phyloP scores from a whole-genome alignment of 371 early-diverging fungal genomes.

The Sporodiniella umbellata region DNA sequence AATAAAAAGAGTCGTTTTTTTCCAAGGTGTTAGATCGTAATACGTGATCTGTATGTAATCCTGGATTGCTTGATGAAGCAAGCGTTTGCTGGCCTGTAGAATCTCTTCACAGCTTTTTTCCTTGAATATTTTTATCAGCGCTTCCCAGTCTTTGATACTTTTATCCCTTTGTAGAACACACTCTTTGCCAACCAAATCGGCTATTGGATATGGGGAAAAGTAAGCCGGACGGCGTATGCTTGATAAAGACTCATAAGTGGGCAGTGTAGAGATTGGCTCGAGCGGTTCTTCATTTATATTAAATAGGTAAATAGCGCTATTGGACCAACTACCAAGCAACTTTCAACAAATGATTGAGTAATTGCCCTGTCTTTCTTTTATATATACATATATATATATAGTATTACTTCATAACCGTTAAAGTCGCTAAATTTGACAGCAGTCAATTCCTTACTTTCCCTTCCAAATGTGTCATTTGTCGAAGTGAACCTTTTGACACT shows the following conservation, averaged over 20 bases:
- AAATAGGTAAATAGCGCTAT: conserved; percentile 56
- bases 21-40: neutral
- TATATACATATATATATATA: no score
- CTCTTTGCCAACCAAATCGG: no score
- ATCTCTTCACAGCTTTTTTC: neutral
- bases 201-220: no score
- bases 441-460: conserved; percentile 30
- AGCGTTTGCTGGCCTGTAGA: neutral
- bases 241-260: neutral
- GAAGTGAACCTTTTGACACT: conserved; percentile 36
- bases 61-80: neutral
- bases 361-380: neutral
- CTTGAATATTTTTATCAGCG: neutral
- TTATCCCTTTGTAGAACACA: neutral
- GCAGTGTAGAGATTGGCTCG: neutral
- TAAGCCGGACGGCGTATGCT: neutral
- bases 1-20: neutral
- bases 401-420: conserved; percentile 39
- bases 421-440: conserved; percentile 42
- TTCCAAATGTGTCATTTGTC: conserved; percentile 6
- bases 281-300: conserved; percentile 44
- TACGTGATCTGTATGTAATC: neutral
- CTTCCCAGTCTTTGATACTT: neutral
- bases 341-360: no score
- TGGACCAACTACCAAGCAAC: conserved; percentile 64